Conservation (phyloP, 805 yeast species). For the Ogataea nakhonphanomensis region DNA sequence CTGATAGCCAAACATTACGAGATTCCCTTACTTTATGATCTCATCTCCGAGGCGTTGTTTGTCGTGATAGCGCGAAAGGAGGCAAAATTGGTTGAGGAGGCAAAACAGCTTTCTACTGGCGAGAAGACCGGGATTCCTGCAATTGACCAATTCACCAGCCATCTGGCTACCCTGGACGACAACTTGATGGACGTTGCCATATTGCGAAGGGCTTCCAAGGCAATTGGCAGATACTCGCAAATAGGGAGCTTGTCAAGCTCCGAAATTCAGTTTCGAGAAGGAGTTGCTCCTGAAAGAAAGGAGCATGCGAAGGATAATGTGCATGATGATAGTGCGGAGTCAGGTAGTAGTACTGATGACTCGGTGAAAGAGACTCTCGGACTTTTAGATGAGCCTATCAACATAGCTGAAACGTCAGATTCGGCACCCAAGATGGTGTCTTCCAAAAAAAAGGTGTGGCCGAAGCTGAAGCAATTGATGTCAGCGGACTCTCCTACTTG, state of each 20-base stretch:
- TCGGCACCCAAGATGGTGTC: not conserved
- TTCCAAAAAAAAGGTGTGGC: conserved; percentile 28
- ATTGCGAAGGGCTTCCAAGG: conserved; percentile 45
- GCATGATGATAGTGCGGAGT: not conserved
- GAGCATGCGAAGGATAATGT: not conserved
- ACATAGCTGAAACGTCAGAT: not conserved
- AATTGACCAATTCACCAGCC: conserved; percentile 50
- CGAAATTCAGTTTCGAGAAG: conserved; percentile 1
- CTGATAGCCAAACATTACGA: conserved; percentile 62
- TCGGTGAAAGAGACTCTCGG: conserved; percentile 15
- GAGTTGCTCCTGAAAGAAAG: not conserved
- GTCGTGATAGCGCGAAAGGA: conserved; percentile 71
- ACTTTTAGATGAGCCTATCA: conserved; percentile 1
- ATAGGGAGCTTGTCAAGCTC: conserved; percentile 3
- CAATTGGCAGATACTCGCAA: conserved; percentile 19
- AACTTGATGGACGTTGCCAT: conserved; percentile 58
- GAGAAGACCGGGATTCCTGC: conserved; percentile 22
- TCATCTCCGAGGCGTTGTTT: conserved; percentile 64
- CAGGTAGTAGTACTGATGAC: conserved; percentile 14
- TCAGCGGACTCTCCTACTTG: conserved; percentile 56
- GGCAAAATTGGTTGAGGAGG: conserved; percentile 41
- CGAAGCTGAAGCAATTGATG: conserved; percentile 57
- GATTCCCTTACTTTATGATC: conserved; percentile 65
- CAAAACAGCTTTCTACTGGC: conserved; percentile 31
- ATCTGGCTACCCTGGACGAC: conserved; percentile 59